A percentile compares a stretch with the other conserved stretches of the same genome.
Conservation (phyloP, 2,329 filamentous ascomycete species). For the Apiospora malaysiana region DNA sequence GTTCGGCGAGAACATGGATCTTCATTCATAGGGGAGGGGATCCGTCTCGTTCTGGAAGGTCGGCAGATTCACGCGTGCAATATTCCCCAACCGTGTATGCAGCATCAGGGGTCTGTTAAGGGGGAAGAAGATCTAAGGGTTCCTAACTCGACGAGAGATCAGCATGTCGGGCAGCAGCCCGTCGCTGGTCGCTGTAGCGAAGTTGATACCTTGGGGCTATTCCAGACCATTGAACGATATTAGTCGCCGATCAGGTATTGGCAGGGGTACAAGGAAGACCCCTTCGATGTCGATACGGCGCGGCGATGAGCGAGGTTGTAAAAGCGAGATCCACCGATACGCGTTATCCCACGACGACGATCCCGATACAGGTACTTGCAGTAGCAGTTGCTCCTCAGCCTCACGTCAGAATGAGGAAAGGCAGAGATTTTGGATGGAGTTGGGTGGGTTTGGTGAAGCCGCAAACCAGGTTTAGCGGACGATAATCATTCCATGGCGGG, state of each 20-base stretch:
- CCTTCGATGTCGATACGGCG: background rate
- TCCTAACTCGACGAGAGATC: background rate
- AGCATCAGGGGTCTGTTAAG: background rate
- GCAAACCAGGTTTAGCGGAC: background rate
- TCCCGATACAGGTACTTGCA: background rate
- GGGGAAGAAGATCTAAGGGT: background rate
- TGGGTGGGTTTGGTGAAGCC: background rate
- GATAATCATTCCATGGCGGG: background rate
- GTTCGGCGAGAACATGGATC: background rate
- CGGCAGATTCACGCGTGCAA: background rate
- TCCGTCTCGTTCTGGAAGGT: background rate
- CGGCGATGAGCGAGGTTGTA: background rate
- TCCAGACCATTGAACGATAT: background rate
- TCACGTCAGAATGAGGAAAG: conserved; percentile 2
- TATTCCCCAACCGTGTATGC: background rate
- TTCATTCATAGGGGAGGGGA: background rate
- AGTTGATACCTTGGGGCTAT: background rate
- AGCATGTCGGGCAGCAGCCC: background rate
- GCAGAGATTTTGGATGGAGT: conserved; percentile 5
- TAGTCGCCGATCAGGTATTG: background rate
- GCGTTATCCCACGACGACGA: background rate
- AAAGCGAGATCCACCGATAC: background rate
- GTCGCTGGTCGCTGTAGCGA: background rate
- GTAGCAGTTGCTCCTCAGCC: background rate
- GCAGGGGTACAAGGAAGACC: background rate